phyloP scores from a whole-genome alignment of 2,329 filamentous ascomycete genomes.

The Lasiodiplodia theobromae region DNA sequence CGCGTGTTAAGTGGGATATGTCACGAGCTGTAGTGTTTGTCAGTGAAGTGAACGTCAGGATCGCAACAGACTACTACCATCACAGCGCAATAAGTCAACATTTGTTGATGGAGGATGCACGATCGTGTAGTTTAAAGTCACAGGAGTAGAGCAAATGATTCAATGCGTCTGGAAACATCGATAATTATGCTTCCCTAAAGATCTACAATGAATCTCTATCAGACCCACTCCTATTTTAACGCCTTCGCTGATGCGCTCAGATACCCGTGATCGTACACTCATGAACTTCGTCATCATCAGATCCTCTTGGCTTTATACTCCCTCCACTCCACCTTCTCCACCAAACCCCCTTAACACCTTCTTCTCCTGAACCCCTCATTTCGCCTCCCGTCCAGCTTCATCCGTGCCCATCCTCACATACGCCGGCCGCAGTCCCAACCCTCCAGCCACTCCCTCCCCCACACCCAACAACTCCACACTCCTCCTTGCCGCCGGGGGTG shows the following conservation, averaged over 20 bases:
- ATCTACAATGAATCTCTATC: neutral
- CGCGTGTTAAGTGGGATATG: too few relatives aligned
- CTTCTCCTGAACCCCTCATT: slow-evolving; percentile 32
- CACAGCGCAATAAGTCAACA: too few relatives aligned
- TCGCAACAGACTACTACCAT: too few relatives aligned
- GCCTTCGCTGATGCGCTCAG: neutral
- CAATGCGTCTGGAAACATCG: neutral
- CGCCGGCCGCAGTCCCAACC: neutral
- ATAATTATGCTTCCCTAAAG: neutral
- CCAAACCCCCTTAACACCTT: neutral
- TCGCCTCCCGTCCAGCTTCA: slow-evolving; percentile 31
- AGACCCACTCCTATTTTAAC: neutral
- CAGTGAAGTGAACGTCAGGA: too few relatives aligned
- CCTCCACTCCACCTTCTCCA: neutral
- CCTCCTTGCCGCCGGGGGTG: neutral
- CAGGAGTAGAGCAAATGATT: neutral
- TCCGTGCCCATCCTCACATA: slow-evolving; percentile 18
- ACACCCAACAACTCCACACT: slow-evolving; percentile 4
- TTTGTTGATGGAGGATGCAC: too few relatives aligned
- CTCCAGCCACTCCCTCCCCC: slow-evolving; percentile 3
- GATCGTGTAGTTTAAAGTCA: neutral
- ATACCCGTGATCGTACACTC: neutral
- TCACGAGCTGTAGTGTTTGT: too few relatives aligned
- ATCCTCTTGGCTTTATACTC: neutral
- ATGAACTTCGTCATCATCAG: neutral